Percentiles rank a stretch among this genome's conserved stretches.
These are phyloP conservation scores for Oehlia diaphana DNA, from an alignment of 192 early-diverging fungal genomes.

Conservation along the genomic window DNA sequence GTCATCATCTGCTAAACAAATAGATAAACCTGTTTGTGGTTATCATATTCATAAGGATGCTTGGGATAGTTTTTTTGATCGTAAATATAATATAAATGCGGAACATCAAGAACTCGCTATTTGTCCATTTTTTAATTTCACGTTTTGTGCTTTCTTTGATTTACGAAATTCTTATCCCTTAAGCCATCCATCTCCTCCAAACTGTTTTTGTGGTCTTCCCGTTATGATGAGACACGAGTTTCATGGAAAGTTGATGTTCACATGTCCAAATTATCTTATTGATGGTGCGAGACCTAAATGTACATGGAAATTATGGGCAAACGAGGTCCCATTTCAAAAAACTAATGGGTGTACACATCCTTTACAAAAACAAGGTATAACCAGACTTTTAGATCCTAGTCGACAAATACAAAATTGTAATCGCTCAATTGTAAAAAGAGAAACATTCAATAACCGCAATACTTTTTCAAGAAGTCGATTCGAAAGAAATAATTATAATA, in stretches of 20 bases:
- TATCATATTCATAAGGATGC: slow-evolving; percentile 37
- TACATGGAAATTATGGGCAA: slow-evolving; percentile 30
- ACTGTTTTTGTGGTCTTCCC: slow-evolving; percentile 33
- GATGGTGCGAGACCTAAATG: slow-evolving; percentile 38
- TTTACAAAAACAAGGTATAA: neutral
- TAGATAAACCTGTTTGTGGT: slow-evolving; percentile 28
- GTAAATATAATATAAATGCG: neutral
- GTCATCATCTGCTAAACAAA: neutral
- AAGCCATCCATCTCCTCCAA: slow-evolving; percentile 9
- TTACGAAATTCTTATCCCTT: slow-evolving; percentile 11
- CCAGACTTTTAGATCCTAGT: slow-evolving; percentile 4
- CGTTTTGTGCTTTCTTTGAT: slow-evolving; percentile 33
- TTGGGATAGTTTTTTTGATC: slow-evolving; percentile 28
- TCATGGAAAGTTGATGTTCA: slow-evolving; percentile 11
- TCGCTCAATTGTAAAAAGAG: neutral
- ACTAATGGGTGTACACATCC: slow-evolving; percentile 22
- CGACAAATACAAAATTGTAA: neutral
- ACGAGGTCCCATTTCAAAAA: slow-evolving; percentile 29
- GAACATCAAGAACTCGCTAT: slow-evolving; percentile 24
- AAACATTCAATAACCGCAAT: neutral
- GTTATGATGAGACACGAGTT: slow-evolving; percentile 13
- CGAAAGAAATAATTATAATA: neutral
- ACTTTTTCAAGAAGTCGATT: neutral
- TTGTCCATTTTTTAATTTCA: slow-evolving; percentile 40
- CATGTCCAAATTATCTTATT: slow-evolving; percentile 34